These are phyloP conservation scores for Curvularia verruculosa DNA, from an alignment of 2,329 filamentous ascomycete genomes.

Conservation along the genomic window DNA sequence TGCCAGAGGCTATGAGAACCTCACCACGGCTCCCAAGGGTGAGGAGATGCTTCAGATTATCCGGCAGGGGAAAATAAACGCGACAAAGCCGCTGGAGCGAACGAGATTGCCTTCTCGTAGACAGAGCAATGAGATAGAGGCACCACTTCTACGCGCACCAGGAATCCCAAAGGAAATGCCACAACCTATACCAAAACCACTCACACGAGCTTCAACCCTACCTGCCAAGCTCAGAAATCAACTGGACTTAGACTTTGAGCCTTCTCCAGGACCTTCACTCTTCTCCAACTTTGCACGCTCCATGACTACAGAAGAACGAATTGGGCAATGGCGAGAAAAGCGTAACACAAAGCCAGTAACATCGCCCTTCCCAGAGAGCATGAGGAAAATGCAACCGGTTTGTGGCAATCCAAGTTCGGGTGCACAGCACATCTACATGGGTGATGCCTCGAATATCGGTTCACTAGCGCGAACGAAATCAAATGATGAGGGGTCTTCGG, in stretches of 20 bases:
- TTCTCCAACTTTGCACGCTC: constrained; percentile 31
- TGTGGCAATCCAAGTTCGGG: constrained; percentile 24
- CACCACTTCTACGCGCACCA: constrained; percentile 31
- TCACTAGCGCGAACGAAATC: neutral
- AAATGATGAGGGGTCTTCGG: neutral
- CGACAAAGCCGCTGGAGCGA: neutral
- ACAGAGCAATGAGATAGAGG: constrained; percentile 7
- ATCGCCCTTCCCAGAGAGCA: neutral
- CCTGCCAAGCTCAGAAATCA: constrained; percentile 17
- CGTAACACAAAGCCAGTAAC: neutral
- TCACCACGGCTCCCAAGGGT: constrained; percentile 75
- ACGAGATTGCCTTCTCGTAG: neutral
- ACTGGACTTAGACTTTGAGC: constrained; percentile 27
- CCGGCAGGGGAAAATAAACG: constrained; percentile 22
- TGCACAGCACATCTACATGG: constrained; percentile 28
- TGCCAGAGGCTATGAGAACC: constrained; percentile 69
- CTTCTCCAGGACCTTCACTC: constrained; percentile 27
- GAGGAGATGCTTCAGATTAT: constrained; percentile 67
- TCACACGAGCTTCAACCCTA: constrained; percentile 32
- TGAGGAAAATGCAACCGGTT: constrained; percentile 13
- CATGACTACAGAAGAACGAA: constrained; percentile 34
- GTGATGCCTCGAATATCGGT: neutral
- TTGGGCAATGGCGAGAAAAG: constrained; percentile 25
- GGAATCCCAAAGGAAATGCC: constrained; percentile 28
- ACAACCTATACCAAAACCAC: constrained; percentile 19